A percentile compares a stretch with the other conserved stretches of the same genome.
These are phyloP conservation scores for Saprolegnia parasitica DNA, from an alignment of 352 stramenopile species.

Conservation along the genomic window DNA sequence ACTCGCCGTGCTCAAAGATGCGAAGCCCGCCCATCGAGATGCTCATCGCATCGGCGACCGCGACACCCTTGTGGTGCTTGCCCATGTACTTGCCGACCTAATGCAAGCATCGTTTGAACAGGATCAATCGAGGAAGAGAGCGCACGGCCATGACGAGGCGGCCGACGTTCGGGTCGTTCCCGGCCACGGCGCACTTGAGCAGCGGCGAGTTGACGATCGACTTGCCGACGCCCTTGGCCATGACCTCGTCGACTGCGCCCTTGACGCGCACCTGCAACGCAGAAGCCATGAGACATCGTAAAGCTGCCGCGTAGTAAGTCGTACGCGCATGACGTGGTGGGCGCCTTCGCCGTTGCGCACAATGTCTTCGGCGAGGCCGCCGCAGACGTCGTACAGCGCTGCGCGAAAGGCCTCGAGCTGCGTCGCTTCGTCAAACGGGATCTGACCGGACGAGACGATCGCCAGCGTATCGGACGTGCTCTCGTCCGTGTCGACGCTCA, in stretches of 20 bases:
- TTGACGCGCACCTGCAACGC: conserved; percentile 66
- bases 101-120: background rate
- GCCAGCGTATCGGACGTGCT: conserved; percentile 97
- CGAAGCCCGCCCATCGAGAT: conserved; percentile 86
- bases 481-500: conserved; percentile 97
- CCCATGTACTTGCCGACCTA: conserved; percentile 93
- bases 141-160: conserved; percentile 91
- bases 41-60: conserved; percentile 73
- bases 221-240: conserved; percentile 87
- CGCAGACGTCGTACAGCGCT: conserved; percentile 89
- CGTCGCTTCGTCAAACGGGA: conserved; percentile 71
- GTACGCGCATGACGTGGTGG: conserved; percentile 93
- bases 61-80: conserved; percentile 84
- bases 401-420: conserved; percentile 87
- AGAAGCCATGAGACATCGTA: background rate
- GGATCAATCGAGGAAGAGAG: background rate
- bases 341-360: conserved; percentile 98
- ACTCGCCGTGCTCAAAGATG: conserved; percentile 95
- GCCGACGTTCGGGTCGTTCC: conserved; percentile 98
- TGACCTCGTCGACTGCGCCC: conserved; percentile 66
- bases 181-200: conserved; percentile 97
- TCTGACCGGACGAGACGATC: conserved; percentile 92
- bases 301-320: no score
- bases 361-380: conserved; percentile 94
- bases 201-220: conserved; percentile 93